Evolutionary conservation across 2,329 filamentous ascomycete genomes (phyloP), one percentile per base, ranked within the genome.

Genomic region (Hypoxylon sp.): DNA sequence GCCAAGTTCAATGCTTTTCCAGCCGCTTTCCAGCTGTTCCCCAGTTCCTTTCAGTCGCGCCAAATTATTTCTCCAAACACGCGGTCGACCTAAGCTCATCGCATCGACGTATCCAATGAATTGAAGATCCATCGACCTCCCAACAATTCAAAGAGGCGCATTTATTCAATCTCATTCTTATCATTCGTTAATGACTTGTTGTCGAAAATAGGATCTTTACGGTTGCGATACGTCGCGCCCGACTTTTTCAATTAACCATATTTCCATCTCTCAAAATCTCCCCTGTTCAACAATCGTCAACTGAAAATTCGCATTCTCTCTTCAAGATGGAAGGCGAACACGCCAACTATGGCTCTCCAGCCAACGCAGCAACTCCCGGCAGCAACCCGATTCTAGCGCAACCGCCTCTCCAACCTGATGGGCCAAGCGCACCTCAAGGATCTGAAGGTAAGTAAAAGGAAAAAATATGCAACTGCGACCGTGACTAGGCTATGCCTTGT

Each of bases 251-350:
- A 63, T 51, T 51, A n/a, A 10, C 45, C 9, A 38, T 41, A 53
- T 32, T 17, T 36, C 55, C 55, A 3, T 45, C 38, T 43, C 17
- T 43, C 11, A 43, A 45, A 25, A 55, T 19, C 55, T 51, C 58
- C 52, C 59, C 34, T 46, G 59, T 65, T 23, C 55, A 34, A 28
- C 5, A 28, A 49, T 49, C 60, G 7, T 55, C 63, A 51, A 25
- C 55, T 53, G 25, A 25, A 48, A 34, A 36, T 49, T 61, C 53
- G 60, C 65, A 68, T 63, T 66, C 34, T 51, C 45, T 73, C 67
- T 70, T 74, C 76, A 81, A 77, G 59, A 90, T 90, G 88, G 88
- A 90, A 68, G 87, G 87, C 69, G 81, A 83, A 71, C 82, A 84
- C 68, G 79, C 83, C 74, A 86, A 80, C 72, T 89, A 87, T 74